A percentile compares a stretch with the other conserved stretches of the same genome.
Evolutionary conservation across 306 rosid genomes (phyloP).

Genomic region (Cucumis hystrix): DNA sequence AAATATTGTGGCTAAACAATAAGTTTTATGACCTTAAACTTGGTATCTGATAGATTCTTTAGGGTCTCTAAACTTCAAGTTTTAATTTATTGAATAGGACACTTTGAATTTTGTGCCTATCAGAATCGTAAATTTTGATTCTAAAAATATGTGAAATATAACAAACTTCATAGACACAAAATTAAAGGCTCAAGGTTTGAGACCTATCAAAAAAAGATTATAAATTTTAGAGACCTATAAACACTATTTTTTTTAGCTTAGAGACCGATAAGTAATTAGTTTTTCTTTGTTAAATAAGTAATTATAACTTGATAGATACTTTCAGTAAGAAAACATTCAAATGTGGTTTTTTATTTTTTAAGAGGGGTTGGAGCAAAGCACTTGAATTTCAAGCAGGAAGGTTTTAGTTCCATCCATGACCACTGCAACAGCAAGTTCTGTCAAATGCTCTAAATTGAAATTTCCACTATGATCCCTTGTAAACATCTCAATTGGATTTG

Average conservation of each 20-base stretch:
- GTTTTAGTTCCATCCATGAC: conserved; percentile 86
- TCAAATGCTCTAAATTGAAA: conserved; percentile 49
- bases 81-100: neutral
- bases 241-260: too few species aligned
- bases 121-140: neutral
- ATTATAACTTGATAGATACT: neutral
- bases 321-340: neutral
- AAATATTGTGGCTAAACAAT: neutral
- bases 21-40: neutral
- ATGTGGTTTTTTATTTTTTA: neutral
- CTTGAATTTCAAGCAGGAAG: conserved; percentile 91
- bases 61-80: neutral
- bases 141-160: neutral
- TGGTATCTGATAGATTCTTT: neutral
- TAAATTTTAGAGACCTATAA: neutral
- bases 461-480: conserved; percentile 38
- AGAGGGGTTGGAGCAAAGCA: conserved; percentile 6
- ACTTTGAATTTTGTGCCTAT: neutral
- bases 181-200: neutral
- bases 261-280: too few species aligned
- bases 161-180: neutral
- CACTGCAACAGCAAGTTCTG: conserved; percentile 79
- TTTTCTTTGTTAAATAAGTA: neutral
- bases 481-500: conserved; percentile 70
- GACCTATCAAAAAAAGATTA: too few species aligned